phyloP scores from a whole-genome alignment of 1,284 basidiomycete species.

The Naganishia liquefaciens region DNA sequence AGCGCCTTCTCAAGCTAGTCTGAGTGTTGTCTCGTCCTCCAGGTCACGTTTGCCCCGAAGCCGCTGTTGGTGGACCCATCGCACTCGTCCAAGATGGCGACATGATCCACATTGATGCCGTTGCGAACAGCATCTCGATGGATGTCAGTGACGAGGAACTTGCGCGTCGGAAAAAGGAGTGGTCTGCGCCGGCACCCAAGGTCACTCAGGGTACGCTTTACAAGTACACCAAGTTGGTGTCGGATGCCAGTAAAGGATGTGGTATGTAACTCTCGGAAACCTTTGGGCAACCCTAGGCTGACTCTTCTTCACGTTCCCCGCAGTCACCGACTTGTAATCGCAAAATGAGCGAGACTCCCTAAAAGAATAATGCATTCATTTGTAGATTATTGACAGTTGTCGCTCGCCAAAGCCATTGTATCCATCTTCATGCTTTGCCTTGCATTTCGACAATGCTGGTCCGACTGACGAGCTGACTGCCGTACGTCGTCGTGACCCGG shows the following conservation, averaged over 20 bases:
- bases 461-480: too few relatives aligned
- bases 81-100: constrained; percentile 93
- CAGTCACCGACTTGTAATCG: constrained; percentile 25
- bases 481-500: too few relatives aligned
- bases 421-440: constrained; percentile 2
- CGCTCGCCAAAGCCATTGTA: not conserved
- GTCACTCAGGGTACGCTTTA: constrained; percentile 77
- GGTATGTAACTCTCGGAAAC: constrained; percentile 26
- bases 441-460: too few relatives aligned
- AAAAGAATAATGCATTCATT: constrained; percentile 9
- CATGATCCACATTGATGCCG: constrained; percentile 76
- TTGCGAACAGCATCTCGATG: constrained; percentile 76
- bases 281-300: not conserved
- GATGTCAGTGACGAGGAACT: constrained; percentile 78
- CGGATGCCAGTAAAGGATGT: constrained; percentile 63
- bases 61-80: constrained; percentile 90
- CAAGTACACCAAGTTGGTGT: constrained; percentile 81
- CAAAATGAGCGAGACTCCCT: not conserved
- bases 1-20: constrained; percentile 55
- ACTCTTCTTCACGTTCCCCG: not conserved
- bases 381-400: not conserved
- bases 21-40: not conserved
- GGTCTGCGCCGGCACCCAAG: constrained; percentile 83
- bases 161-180: constrained; percentile 66
- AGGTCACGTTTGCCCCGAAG: constrained; percentile 83